A percentile compares a stretch with the other conserved stretches of the same genome.
Conservation (phyloP, 2,329 filamentous ascomycete genomes). For the Xylariales sp. region DNA sequence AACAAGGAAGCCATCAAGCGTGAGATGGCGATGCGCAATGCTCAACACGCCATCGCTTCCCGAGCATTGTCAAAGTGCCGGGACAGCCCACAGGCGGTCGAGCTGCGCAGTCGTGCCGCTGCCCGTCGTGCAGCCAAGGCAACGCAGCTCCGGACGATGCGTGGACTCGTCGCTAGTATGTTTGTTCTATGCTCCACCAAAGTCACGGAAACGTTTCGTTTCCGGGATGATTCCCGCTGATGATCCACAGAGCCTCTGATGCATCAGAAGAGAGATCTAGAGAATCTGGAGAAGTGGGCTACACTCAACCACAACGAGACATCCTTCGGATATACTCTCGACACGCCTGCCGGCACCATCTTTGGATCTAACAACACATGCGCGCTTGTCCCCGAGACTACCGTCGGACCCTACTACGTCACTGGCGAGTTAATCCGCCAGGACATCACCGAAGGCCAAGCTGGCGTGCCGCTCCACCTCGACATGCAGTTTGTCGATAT, state of each 20-base stretch:
- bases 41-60: not conserved
- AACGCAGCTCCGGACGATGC: not conserved
- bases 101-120: not conserved
- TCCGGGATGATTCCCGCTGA: not conserved
- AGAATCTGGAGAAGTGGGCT: not conserved
- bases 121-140: not conserved
- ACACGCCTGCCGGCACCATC: constrained; percentile 19
- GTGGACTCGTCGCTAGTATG: not conserved
- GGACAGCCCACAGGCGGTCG: not conserved
- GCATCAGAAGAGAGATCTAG: not conserved
- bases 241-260: not conserved
- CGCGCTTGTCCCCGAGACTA: not conserved
- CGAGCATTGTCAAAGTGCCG: not conserved
- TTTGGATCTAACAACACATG: not conserved
- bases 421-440: constrained; percentile 30
- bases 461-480: constrained; percentile 32
- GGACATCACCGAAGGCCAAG: constrained; percentile 31
- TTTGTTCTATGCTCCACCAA: not conserved
- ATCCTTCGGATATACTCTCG: not conserved
- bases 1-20: not conserved
- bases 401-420: constrained; percentile 25
- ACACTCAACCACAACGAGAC: not conserved
- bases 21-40: not conserved
- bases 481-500: constrained; percentile 35
- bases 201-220: too few relatives aligned